Evolutionary conservation across 139 green algal genomes (phyloP), one percentile per base, ranked within the genome.

Genomic region (Mesostigma viride): DNA sequence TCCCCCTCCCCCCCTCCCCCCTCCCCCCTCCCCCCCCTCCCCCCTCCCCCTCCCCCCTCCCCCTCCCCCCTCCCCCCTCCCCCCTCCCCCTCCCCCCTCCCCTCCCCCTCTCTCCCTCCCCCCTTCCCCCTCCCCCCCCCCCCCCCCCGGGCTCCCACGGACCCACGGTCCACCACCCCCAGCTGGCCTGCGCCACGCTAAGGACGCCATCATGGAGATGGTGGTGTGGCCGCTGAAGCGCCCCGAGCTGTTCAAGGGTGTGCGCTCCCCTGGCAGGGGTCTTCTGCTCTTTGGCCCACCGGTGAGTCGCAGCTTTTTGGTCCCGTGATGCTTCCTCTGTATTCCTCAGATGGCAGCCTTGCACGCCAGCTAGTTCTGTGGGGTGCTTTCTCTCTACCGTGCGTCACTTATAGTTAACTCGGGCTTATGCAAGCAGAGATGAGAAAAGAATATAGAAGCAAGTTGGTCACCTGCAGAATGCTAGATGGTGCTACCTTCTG

Each of bases 171-270:
- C n/a, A n/a, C n/a, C n/a, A n/a, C n/a, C n/a, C n/a, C n/a, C 70
- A 77, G 67, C 70, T 31, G 71, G 71, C 2, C 24, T 77, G 24
- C 53, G 71, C 28, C 65, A 77, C 73, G 71, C 67, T 27, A 77
- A 77, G 71, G 3, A 47, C 6, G 56, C 65, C 24, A 46, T 77
- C 34, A 62, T 93, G 74, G 92, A 98, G 79, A 82, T 95, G 62
- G 86, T 97, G 28, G 92, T 98, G 34, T 97, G 91, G 92, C 92
- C 92, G 35, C 91, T 96, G 76, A 76, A 90, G 40, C 92, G 95
- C 75, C 91, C 92, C 3, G 58, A 89, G 36, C 80, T 98, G 26
- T 98, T 97, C 75, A 81, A 63, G 47, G 72, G 76, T 17, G 35
- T 34, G 30, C 82, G 92, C 4, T 83, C 88, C 0, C 91, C 92